Conservation (phyloP, 2,329 filamentous ascomycete species). For the Fusarium ramigenum region DNA sequence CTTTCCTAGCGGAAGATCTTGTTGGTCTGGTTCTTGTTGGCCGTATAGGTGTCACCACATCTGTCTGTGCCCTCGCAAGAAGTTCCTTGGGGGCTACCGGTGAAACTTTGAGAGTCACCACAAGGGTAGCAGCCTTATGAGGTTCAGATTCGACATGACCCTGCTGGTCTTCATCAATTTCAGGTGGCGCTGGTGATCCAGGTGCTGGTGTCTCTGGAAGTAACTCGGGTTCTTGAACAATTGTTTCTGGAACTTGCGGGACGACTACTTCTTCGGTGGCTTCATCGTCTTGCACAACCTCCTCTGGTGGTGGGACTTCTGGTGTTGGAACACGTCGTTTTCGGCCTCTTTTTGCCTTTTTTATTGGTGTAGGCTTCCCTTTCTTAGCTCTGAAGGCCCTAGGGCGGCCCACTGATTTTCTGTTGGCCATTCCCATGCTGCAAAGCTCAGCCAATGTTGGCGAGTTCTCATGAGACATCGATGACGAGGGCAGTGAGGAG, state of each 20-base stretch:
- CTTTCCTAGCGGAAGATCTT: constrained; percentile 23
- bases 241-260: neutral
- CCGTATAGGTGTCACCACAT: constrained; percentile 13
- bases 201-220: neutral
- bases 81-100: constrained; percentile 6
- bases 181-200: neutral
- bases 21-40: constrained; percentile 10
- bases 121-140: neutral
- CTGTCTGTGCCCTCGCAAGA: neutral
- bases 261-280: neutral
- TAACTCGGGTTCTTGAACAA: neutral
- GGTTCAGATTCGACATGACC: neutral
- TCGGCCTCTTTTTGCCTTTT: constrained; percentile 10
- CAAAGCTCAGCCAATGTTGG: constrained; percentile 39
- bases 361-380: neutral
- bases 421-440: constrained; percentile 36
- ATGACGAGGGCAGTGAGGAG: neutral
- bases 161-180: neutral
- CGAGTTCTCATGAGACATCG: constrained; percentile 16
- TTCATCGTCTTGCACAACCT: neutral
- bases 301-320: neutral
- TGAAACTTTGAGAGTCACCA: constrained; percentile 22
- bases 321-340: neutral
- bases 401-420: constrained; percentile 43
- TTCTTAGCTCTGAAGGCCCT: constrained; percentile 24